Percentiles rank a stretch among this genome's conserved stretches.
phyloP scores from a whole-genome alignment of 1,284 basidiomycete species.

The Naganishia albida region DNA sequence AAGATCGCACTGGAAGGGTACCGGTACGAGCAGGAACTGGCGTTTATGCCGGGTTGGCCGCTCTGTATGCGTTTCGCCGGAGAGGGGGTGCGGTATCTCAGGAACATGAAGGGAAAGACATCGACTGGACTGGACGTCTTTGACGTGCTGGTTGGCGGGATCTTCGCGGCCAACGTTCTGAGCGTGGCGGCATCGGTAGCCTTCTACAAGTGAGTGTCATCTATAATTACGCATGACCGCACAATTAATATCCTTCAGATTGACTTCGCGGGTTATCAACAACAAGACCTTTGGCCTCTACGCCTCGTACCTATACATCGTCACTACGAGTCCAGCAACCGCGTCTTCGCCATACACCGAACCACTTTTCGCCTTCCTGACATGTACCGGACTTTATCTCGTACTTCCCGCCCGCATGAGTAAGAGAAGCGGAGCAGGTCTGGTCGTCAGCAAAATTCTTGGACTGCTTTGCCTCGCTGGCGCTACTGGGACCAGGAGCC shows the following conservation, averaged over 20 bases:
- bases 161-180: constrained; percentile 39
- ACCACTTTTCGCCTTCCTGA: constrained; percentile 76
- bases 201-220: constrained; percentile 62
- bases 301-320: constrained; percentile 67
- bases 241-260: constrained; percentile 36
- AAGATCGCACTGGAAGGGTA: constrained; percentile 66
- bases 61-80: constrained; percentile 59
- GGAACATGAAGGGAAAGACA: constrained; percentile 35
- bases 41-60: constrained; percentile 77
- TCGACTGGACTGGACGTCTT: constrained; percentile 26
- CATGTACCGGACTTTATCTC: constrained; percentile 65
- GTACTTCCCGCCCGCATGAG: constrained; percentile 27
- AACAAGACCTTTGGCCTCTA: constrained; percentile 64
- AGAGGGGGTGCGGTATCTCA: constrained; percentile 39
- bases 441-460: constrained; percentile 4
- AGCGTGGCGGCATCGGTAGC: constrained; percentile 55
- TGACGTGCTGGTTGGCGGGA: constrained; percentile 42
- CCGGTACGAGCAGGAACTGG: constrained; percentile 78
- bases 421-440: constrained; percentile 2
- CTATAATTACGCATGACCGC: neutral
- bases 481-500: constrained; percentile 25
- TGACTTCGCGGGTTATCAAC: constrained; percentile 42
- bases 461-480: constrained; percentile 17
- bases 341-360: constrained; percentile 77
- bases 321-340: constrained; percentile 78